Evolutionary conservation across 495 filamentous ascomycete species (phyloP).

Genomic region (Cenococcum geophilum): DNA sequence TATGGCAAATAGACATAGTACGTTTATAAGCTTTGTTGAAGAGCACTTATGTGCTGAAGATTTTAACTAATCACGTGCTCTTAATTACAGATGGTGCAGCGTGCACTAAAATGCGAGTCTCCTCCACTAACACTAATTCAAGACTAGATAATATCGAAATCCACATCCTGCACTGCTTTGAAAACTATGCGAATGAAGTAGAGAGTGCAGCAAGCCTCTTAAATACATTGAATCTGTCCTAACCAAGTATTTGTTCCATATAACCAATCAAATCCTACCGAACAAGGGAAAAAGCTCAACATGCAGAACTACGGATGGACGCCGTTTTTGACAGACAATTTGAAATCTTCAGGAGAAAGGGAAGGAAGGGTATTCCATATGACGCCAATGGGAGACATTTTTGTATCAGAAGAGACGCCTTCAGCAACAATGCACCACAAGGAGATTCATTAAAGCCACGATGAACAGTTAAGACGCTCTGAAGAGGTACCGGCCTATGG

Average conservation of each 20-base stretch:
- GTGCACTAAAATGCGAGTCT: not conserved
- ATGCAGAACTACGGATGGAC: not conserved
- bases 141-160: not conserved
- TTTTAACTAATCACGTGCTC: no score
- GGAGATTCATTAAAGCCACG: conserved; percentile 20
- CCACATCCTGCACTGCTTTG: not conserved
- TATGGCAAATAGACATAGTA: no score
- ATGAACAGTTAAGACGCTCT: conserved; percentile 10
- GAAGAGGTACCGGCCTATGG: not conserved
- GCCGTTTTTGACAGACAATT: not conserved
- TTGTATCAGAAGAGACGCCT: conserved; percentile 1
- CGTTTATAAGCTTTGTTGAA: no score
- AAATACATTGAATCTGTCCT: not conserved
- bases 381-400: conserved; percentile 13
- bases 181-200: not conserved
- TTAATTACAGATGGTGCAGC: no score
- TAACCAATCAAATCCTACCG: not conserved
- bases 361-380: conserved; percentile 21
- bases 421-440: conserved; percentile 9
- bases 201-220: not conserved
- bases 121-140: not conserved
- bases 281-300: not conserved
- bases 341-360: conserved; percentile 1
- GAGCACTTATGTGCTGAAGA: no score
- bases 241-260: not conserved